Base-by-base conservation (phyloP, 2,329 filamentous ascomycete genomes). In the Claviceps maximensis region DNA sequence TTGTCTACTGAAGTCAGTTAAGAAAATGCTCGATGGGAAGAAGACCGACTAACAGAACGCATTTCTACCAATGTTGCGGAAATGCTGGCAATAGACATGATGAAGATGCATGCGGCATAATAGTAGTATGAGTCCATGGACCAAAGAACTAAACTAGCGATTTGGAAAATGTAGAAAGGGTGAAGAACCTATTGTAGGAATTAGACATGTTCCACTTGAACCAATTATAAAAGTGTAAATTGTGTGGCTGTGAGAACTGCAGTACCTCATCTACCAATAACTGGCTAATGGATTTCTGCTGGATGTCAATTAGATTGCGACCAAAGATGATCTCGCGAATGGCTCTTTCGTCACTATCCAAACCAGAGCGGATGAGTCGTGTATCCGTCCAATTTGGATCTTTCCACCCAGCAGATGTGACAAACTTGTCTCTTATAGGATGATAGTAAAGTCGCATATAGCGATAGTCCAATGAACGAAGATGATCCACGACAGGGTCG, bases 141-240 rank as follows among this genome's bases (percentile, higher is more conserved):
- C 93, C 93, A 98, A 3, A 98, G 79, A 42, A 95, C 70, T 58
- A 98, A 74, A 73, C 93, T 97, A 48, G 90, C 91, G 61, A 97
- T 84, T 69, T 98, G 93, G 65, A 98, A 98, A 53, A 98, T 86
- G 66, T 98, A 98, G 67, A 98, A 98, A 0, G 93, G 94, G 65
- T 98, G 93, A 62, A 98, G 89, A 21, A 88, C 89, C 80, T 88
- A 9, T 9, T 38, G 19, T 10, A 15, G 19, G 8, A 15, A 23
- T 56, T 15, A 56, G 54, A 19, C 13, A 12, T 27, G 17, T 29
- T 27, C 38, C 29, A 23, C 19, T n/a, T 8, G 19, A 31, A 10
- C 10, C 9, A 5, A 23, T 42, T 25, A 38, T 3, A 8, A n/a
- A 45, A n/a, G 3, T 17, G 12, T 10, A 15, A 40, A 40, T 5